Evolutionary conservation across 345 rosid genomes (phyloP).

Genomic region (Salix viminalis): DNA sequence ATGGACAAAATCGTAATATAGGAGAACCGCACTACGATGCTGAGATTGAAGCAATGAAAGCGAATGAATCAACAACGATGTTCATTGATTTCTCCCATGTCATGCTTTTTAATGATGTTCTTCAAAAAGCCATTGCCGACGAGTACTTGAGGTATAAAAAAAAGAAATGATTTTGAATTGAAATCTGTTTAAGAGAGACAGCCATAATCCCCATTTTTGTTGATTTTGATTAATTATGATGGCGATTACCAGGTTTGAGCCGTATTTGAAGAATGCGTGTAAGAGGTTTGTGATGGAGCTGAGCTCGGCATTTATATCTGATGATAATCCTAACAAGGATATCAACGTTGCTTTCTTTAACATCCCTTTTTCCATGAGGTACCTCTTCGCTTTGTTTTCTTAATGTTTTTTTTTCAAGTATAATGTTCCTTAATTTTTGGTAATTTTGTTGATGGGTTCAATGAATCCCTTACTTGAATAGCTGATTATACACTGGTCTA

Average conservation of each 20-base stretch:
- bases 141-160: constrained; percentile 63
- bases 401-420: not conserved
- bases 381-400: not conserved
- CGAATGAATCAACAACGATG: constrained; percentile 72
- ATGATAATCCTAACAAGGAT: constrained; percentile 82
- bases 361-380: constrained; percentile 77
- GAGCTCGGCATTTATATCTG: constrained; percentile 59
- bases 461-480: not conserved
- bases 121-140: constrained; percentile 76
- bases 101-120: constrained; percentile 69
- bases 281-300: constrained; percentile 80
- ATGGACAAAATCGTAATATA: constrained; percentile 26
- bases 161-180: not conserved
- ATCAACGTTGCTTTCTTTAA: constrained; percentile 79
- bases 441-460: not conserved
- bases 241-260: constrained; percentile 54
- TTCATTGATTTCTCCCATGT: constrained; percentile 87
- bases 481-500: not conserved
- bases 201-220: not conserved
- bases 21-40: constrained; percentile 56
- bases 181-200: not conserved
- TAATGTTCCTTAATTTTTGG: not conserved
- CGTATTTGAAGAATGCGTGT: constrained; percentile 81
- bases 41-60: constrained; percentile 68
- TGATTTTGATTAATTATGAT: not conserved